A percentile compares a stretch with the other conserved stretches of the same genome.
These are phyloP conservation scores for Claviceps humidiphila DNA, from an alignment of 2,329 filamentous ascomycete genomes.

Conservation along the genomic window DNA sequence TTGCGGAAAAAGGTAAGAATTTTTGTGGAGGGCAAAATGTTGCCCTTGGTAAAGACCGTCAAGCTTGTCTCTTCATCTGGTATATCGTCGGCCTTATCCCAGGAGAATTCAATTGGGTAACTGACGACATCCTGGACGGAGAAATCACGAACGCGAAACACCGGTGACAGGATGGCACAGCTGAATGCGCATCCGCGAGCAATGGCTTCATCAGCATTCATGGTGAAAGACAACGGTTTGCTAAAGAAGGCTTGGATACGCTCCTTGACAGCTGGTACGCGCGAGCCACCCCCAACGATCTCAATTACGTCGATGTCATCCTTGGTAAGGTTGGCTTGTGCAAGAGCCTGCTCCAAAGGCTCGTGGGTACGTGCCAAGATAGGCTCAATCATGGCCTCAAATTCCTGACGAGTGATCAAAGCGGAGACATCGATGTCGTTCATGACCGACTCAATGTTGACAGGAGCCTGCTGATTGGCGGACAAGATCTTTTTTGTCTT, in stretches of 20 bases:
- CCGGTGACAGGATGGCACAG: constrained; percentile 92
- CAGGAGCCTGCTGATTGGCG: constrained; percentile 78
- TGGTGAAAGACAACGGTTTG: constrained; percentile 85
- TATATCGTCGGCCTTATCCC: constrained; percentile 97
- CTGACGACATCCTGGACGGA: constrained; percentile 92
- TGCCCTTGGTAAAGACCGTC: constrained; percentile 94
- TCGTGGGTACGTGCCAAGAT: constrained; percentile 58
- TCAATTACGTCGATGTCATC: constrained; percentile 92
- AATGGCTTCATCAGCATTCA: constrained; percentile 96
- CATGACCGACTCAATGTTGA: constrained; percentile 98
- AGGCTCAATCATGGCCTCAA: constrained; percentile 81
- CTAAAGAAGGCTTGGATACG: constrained; percentile 81
- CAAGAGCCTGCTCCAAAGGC: constrained; percentile 80
- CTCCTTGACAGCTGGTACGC: constrained; percentile 86
- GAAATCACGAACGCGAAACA: constrained; percentile 98
- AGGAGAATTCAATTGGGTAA: constrained; percentile 97
- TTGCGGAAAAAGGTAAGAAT: constrained; percentile 99
- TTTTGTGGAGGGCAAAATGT: constrained; percentile 95
- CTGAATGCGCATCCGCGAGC: constrained; percentile 93
- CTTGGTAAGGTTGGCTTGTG: constrained; percentile 79
- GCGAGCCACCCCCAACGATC: constrained; percentile 87
- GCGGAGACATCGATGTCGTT: constrained; percentile 86
- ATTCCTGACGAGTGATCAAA: constrained; percentile 85
- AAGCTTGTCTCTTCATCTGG: constrained; percentile 96
- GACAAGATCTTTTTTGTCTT: constrained; percentile 98